Evolutionary conservation across 148 eudicot species (phyloP).

Genomic region (Fagopyrum esculentum): DNA sequence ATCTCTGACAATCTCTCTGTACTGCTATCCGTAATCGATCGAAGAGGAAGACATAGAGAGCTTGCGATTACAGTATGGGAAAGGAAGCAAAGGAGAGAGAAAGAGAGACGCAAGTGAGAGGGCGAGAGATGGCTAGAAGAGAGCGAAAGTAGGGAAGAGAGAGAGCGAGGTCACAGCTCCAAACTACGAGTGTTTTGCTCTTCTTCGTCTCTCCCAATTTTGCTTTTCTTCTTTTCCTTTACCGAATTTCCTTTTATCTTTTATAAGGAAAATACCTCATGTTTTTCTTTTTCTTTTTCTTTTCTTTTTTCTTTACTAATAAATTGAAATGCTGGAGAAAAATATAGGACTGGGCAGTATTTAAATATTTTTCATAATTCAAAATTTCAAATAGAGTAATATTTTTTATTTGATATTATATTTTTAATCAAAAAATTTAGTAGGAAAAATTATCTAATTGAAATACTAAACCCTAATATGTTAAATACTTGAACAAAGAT

Average conservation of each 20-base stretch:
- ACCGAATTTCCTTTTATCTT: not conserved
- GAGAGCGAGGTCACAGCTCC: slow-evolving; percentile 18
- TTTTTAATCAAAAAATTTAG: no score
- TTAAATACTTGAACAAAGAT: no score
- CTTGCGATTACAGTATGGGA: slow-evolving; percentile 10
- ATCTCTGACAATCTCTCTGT: not conserved
- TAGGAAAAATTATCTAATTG: no score
- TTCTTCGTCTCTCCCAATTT: slow-evolving; percentile 7
- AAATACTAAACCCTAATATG: no score
- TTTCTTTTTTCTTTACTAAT: not conserved
- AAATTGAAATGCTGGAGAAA: not conserved
- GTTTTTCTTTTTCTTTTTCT: not conserved
- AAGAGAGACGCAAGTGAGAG: slow-evolving; percentile 15
- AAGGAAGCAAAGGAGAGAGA: slow-evolving; percentile 6
- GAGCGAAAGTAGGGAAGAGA: slow-evolving; percentile 23
- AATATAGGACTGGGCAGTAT: not conserved
- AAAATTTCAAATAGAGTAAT: no score
- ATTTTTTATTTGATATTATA: no score
- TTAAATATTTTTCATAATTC: not conserved
- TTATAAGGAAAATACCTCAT: not conserved
- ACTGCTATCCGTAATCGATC: slow-evolving; percentile 24
- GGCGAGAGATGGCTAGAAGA: slow-evolving; percentile 21
- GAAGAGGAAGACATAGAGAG: slow-evolving; percentile 18
- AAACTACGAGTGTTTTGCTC: slow-evolving; percentile 25
- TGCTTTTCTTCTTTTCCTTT: not conserved